phyloP scores from a whole-genome alignment of 2,329 filamentous ascomycete genomes.

The Aspergillus spinulosporus region DNA sequence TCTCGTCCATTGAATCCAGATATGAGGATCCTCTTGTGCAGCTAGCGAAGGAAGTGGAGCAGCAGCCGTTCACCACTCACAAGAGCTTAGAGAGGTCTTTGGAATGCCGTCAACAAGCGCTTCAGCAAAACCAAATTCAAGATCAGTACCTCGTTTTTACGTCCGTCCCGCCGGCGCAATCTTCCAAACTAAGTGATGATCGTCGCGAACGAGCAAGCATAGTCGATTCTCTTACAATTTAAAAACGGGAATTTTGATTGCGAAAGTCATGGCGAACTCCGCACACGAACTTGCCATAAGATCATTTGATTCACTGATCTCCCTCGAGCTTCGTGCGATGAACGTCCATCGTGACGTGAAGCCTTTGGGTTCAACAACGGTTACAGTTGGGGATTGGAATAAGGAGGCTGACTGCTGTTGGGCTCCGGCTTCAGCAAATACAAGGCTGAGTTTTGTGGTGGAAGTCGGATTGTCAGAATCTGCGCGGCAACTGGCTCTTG shows the following conservation, averaged over 20 bases:
- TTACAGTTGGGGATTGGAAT: conserved; percentile 23
- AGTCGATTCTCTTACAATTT: conserved; percentile 20
- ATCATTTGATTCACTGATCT: conserved; percentile 18
- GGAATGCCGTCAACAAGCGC: conserved; percentile 16
- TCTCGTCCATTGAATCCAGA: conserved; percentile 17
- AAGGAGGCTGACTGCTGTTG: conserved; percentile 25
- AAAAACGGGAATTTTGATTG: conserved; percentile 22
- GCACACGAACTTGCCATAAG: conserved; percentile 20
- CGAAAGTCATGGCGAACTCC: conserved; percentile 20
- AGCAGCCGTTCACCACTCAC: conserved; percentile 19
- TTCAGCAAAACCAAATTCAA: conserved; percentile 20
- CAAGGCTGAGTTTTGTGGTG: conserved; percentile 21
- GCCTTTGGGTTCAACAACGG: conserved; percentile 20
- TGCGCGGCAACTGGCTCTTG: conserved; percentile 20
- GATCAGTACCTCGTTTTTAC: conserved; percentile 24
- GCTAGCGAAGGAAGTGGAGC: conserved; percentile 17
- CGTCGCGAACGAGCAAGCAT: conserved; percentile 22
- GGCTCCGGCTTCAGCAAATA: conserved; percentile 18
- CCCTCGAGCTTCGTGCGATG: conserved; percentile 17
- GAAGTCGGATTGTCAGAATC: conserved; percentile 24
- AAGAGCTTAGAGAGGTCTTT: conserved; percentile 18
- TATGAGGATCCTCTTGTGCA: conserved; percentile 18
- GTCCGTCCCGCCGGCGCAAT: conserved; percentile 18
- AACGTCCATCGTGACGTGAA: conserved; percentile 17
- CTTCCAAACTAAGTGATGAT: conserved; percentile 22